Base-by-base conservation (phyloP, 768 basidiomycete genomes). In the Rhodotorula diobovata region DNA sequence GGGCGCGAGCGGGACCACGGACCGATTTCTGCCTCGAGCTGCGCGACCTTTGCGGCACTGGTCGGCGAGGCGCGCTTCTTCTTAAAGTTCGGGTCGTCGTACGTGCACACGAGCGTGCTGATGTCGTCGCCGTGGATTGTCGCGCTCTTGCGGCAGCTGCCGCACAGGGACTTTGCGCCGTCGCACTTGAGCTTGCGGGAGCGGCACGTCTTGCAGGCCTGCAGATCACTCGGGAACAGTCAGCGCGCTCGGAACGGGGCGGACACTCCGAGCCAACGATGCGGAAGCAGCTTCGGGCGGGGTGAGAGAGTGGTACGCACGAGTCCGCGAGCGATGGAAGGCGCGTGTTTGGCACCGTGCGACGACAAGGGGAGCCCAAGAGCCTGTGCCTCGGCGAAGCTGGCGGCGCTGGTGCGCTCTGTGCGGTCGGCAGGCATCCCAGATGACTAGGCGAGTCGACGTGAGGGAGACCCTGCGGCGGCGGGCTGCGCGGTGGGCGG, bases 181-280 rank as follows among this genome's bases (percentile, higher is more conserved):
- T 74, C 73, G 54, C 73, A 71, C 50, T 66, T 66, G 60, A 71
- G 60, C 39, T 71, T 71, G 20, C 63, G 63, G n/a, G 41, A 46
- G 21, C 70, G 21, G 55, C 70, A 66, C 0, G 60, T 37, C 30
- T 43, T 30, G 61, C 64, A 71, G 34, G 70, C 64, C 64, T 63
- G 43, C 18, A n/a, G 7, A 3, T 21, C 21, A 28, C 32, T 18
- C 34, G 50, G 39, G 15, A n/a, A 41, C 32, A 1, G 35, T 39
- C 41, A 61, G 55, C 28, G 7, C 50, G 18, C 25, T 12, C 35
- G 23, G 6, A 37, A 25, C 32, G 12, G 10, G 2, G 16, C 16
- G 25, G 7, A 20, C 10, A 4, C 39, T 15, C n/a, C 9, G n/a
- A 34, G 39, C 12, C 37, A 37, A 45, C 45, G 23, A 14, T 25